A percentile compares a stretch with the other conserved stretches of the same genome.
These are phyloP conservation scores for Colletotrichum tropicale DNA, from an alignment of 2,329 filamentous ascomycete species.

Conservation along the genomic window DNA sequence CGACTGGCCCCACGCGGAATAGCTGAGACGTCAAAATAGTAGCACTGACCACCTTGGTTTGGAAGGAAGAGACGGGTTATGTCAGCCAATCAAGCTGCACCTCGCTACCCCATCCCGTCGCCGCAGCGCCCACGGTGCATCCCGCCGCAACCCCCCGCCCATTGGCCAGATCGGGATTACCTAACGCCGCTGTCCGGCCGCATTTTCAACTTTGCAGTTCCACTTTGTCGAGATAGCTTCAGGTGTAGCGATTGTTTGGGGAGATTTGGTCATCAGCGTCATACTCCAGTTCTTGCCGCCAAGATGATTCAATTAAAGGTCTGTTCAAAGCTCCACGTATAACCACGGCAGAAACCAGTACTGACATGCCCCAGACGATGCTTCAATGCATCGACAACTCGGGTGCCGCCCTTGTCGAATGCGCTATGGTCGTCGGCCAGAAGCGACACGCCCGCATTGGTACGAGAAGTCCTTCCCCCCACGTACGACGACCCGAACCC, in stretches of 20 bases:
- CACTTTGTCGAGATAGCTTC: slow-evolving; percentile 19
- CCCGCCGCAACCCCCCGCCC: not conserved
- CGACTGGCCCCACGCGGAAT: not conserved
- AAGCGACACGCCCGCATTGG: slow-evolving; percentile 89
- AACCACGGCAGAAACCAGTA: fast-evolving
- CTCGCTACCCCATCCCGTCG: not conserved
- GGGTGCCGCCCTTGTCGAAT: slow-evolving; percentile 88
- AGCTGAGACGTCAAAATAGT: slow-evolving; percentile 21
- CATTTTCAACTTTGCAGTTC: slow-evolving; percentile 13
- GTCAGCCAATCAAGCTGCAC: slow-evolving; percentile 1
- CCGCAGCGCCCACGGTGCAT: not conserved
- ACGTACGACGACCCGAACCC: not conserved
- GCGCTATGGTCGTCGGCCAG: slow-evolving; percentile 89
- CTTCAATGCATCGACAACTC: slow-evolving; percentile 99
- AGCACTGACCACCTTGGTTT: slow-evolving; percentile 11
- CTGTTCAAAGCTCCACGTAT: not conserved
- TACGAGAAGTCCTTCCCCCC: slow-evolving; percentile 45
- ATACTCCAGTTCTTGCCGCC: slow-evolving; percentile 33
- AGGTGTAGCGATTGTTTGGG: not conserved
- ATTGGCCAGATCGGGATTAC: not conserved
- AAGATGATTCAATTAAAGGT: slow-evolving; percentile 95
- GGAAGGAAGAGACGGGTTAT: not conserved
- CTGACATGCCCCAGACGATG: slow-evolving; percentile 70
- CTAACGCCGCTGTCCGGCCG: not conserved
- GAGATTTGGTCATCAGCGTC: slow-evolving; percentile 3